Conservation (phyloP, 306 rosid species). For the Lupinus albus region DNA sequence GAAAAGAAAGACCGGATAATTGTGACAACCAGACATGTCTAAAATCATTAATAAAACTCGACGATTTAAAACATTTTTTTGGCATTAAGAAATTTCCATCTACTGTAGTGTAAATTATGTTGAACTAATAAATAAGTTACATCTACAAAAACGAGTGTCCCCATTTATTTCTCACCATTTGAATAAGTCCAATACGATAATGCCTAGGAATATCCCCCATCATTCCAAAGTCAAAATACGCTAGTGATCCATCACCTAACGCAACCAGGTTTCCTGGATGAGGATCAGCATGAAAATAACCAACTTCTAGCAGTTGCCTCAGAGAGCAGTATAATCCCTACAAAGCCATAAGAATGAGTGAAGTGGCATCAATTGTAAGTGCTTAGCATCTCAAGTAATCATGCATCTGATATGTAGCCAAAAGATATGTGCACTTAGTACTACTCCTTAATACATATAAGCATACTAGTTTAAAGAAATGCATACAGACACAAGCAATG, state of each 20-base stretch:
- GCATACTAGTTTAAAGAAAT: slow-evolving; percentile 19
- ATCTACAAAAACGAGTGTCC: slow-evolving; percentile 1
- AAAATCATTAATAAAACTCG: slow-evolving; percentile 27
- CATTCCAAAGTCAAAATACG: slow-evolving; percentile 98
- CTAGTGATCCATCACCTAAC: slow-evolving; percentile 68
- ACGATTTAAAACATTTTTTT: slow-evolving; percentile 18
- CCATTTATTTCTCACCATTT: slow-evolving; percentile 63
- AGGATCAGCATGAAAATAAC: slow-evolving; percentile 96
- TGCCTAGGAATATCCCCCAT: slow-evolving; percentile 98
- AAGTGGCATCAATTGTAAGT: slow-evolving; percentile 28
- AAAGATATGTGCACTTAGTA: slow-evolving; percentile 16
- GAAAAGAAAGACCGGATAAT: slow-evolving; percentile 18
- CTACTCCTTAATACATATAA: slow-evolving; percentile 7
- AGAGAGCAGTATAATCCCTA: slow-evolving; percentile 92
- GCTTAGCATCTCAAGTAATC: slow-evolving; percentile 21
- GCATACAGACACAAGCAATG: neutral
- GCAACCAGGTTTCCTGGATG: slow-evolving; percentile 99
- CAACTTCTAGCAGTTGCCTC: slow-evolving; percentile 94
- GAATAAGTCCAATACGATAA: slow-evolving; percentile 88
- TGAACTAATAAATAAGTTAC: slow-evolving; percentile 30
- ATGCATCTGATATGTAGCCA: slow-evolving; percentile 27
- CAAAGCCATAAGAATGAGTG: slow-evolving; percentile 39
- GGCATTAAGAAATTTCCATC: neutral
- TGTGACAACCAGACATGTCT: slow-evolving; percentile 12
- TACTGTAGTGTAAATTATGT: slow-evolving; percentile 20